phyloP scores from a whole-genome alignment of 2,329 filamentous ascomycete species.

The Beauveria asiatica region DNA sequence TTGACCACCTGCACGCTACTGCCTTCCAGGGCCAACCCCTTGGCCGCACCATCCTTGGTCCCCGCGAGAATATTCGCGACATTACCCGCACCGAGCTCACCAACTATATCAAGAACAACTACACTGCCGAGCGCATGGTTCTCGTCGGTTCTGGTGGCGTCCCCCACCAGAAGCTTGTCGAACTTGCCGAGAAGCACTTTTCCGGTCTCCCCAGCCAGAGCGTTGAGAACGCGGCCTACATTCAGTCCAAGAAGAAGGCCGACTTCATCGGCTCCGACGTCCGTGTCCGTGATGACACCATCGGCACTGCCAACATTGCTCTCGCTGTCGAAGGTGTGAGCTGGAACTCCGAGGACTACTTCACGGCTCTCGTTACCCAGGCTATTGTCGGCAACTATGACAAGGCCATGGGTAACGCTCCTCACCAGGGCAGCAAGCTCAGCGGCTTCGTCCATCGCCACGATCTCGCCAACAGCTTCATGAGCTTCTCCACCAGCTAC shows the following conservation, averaged over 20 bases:
- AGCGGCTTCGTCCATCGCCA: slow-evolving; percentile 90
- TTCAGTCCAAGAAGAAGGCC: slow-evolving; percentile 77
- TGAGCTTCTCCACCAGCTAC: slow-evolving; percentile 99
- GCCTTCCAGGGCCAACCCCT: slow-evolving; percentile 95
- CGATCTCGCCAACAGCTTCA: slow-evolving; percentile 98
- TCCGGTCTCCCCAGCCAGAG: slow-evolving; percentile 66
- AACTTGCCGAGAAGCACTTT: slow-evolving; percentile 96
- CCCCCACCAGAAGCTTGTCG: slow-evolving; percentile 87
- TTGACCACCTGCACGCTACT: slow-evolving; percentile 97
- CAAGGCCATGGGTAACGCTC: slow-evolving; percentile 94
- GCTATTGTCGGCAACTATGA: slow-evolving; percentile 99
- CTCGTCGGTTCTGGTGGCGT: slow-evolving; percentile 92
- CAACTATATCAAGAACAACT: slow-evolving; percentile 99
- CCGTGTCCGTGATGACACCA: slow-evolving; percentile 89
- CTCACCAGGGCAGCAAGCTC: slow-evolving; percentile 96
- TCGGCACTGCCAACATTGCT: slow-evolving; percentile 94
- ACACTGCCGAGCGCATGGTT: slow-evolving; percentile 99
- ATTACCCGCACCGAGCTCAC: slow-evolving; percentile 85
- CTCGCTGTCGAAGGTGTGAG: slow-evolving; percentile 98
- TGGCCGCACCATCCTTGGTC: slow-evolving; percentile 94
- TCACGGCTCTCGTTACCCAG: slow-evolving; percentile 93
- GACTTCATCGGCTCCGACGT: slow-evolving; percentile 97
- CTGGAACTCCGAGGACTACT: slow-evolving; percentile 99
- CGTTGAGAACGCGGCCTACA: slow-evolving; percentile 64
- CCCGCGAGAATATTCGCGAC: slow-evolving; percentile 95